Evolutionary conservation across 1,139 yeast species (phyloP).

Genomic region (Hansenula anomala): DNA sequence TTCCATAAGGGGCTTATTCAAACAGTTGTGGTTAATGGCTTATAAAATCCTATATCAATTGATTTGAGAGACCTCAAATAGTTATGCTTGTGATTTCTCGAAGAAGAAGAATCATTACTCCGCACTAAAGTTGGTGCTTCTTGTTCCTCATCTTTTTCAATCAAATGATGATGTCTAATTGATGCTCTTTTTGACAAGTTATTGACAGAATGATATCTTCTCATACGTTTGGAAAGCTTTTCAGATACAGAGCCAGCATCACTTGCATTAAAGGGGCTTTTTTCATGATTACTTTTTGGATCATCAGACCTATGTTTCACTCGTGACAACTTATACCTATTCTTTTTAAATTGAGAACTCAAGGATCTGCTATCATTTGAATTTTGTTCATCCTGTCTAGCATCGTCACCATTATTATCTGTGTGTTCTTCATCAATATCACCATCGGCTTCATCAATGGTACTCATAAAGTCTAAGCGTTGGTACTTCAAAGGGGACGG

Average conservation of each 20-base stretch:
- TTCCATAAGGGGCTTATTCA: too few species aligned
- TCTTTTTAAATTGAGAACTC: background rate
- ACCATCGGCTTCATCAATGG: too few species aligned
- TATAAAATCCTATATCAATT: background rate
- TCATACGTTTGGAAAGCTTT: background rate
- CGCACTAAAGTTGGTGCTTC: too few species aligned
- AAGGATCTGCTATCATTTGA: background rate
- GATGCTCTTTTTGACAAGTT: background rate
- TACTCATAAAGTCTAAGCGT: background rate
- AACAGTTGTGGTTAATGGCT: background rate
- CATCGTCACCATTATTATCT: too few species aligned
- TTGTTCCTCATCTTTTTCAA: background rate
- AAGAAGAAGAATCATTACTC: too few species aligned
- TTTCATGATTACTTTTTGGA: background rate
- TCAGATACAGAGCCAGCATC: background rate
- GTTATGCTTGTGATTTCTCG: background rate
- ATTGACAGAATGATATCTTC: slow-evolving; percentile 1
- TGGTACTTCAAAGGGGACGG: slow-evolving; percentile 18
- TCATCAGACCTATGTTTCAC: background rate
- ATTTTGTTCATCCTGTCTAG: background rate
- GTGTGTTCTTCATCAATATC: too few species aligned
- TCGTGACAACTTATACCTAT: background rate
- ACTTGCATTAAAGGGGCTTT: background rate
- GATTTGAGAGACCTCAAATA: background rate
- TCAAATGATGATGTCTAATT: background rate